Evolutionary conservation across 2,329 filamentous ascomycete genomes (phyloP).

Genomic region (Aspergillus thermomutatus): DNA sequence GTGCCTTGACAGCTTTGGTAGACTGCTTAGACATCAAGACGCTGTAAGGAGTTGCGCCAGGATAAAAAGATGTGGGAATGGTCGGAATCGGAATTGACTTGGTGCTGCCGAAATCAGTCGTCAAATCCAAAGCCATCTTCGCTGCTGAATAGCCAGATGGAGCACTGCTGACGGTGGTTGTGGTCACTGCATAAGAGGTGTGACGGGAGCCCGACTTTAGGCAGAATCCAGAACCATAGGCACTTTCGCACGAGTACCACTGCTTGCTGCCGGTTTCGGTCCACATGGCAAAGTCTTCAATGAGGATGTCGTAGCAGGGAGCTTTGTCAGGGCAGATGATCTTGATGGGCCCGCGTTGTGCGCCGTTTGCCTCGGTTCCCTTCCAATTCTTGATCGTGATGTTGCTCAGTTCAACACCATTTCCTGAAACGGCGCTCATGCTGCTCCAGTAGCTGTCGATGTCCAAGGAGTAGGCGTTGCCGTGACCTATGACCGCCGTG

Average conservation of each 20-base stretch:
- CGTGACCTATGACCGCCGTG: slow-evolving; percentile 40
- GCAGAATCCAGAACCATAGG: slow-evolving; percentile 49
- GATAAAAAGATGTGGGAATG: slow-evolving; percentile 12
- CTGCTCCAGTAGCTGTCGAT: slow-evolving; percentile 54
- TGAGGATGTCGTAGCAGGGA: slow-evolving; percentile 52
- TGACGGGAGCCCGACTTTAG: slow-evolving; percentile 26
- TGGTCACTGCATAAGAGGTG: slow-evolving; percentile 20
- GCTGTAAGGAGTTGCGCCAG: not conserved
- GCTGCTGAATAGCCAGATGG: slow-evolving; percentile 27
- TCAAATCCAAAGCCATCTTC: slow-evolving; percentile 24
- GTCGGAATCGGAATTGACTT: slow-evolving; percentile 22
- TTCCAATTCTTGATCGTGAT: slow-evolving; percentile 56
- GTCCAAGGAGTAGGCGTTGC: slow-evolving; percentile 57
- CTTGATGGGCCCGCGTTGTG: slow-evolving; percentile 52
- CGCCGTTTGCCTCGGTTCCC: slow-evolving; percentile 49
- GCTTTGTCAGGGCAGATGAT: slow-evolving; percentile 49
- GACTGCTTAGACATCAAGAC: not conserved
- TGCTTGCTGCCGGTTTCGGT: slow-evolving; percentile 26
- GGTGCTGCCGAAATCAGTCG: slow-evolving; percentile 22
- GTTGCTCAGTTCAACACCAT: slow-evolving; percentile 53
- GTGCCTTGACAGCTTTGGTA: not conserved
- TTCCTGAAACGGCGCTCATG: slow-evolving; percentile 41
- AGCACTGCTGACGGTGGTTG: slow-evolving; percentile 20
- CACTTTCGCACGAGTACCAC: slow-evolving; percentile 47
- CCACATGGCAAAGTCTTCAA: slow-evolving; percentile 52